Percentiles rank a stretch among this genome's conserved stretches.
Conservation (phyloP, 345 rosid species). For the Eutrema yunnanense region DNA sequence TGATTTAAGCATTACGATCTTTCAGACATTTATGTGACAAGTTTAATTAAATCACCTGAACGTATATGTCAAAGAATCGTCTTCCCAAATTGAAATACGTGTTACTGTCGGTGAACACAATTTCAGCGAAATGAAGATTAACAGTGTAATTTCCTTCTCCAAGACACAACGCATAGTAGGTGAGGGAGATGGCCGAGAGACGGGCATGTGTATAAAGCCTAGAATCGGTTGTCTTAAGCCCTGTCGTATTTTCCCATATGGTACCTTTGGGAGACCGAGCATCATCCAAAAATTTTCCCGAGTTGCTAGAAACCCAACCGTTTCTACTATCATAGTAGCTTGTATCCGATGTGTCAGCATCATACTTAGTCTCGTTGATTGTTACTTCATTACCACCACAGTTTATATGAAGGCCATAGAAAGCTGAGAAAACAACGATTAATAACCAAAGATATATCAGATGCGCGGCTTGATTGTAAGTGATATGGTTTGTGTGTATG, state of each 20-base stretch:
- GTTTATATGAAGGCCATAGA: constrained; percentile 47
- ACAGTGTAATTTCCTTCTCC: constrained; percentile 46
- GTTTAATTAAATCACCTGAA: constrained; percentile 45
- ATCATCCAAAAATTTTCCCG: constrained; percentile 60
- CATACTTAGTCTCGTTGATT: constrained; percentile 34
- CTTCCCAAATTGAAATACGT: constrained; percentile 45
- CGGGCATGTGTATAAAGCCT: constrained; percentile 40
- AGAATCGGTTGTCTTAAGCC: constrained; percentile 19
- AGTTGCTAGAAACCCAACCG: constrained; percentile 60
- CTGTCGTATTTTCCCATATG: constrained; percentile 13
- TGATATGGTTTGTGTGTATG: neutral
- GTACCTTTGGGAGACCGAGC: constrained; percentile 22
- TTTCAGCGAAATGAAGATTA: constrained; percentile 79
- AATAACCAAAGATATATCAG: neutral
- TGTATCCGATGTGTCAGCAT: constrained; percentile 40
- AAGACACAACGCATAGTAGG: constrained; percentile 55
- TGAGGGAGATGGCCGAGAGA: constrained; percentile 50
- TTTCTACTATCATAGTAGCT: neutral
- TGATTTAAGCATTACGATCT: neutral
- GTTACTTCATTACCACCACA: constrained; percentile 47
- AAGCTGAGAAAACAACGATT: constrained; percentile 30
- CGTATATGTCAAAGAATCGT: constrained; percentile 55
- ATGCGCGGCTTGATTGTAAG: neutral
- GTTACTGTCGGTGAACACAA: constrained; percentile 36
- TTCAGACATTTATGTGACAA: neutral